Percentiles rank a stretch among this genome's conserved stretches.
These are phyloP conservation scores for Solanum ossicruentum DNA, from an alignment of 257 asterid genomes.

Conservation along the genomic window DNA sequence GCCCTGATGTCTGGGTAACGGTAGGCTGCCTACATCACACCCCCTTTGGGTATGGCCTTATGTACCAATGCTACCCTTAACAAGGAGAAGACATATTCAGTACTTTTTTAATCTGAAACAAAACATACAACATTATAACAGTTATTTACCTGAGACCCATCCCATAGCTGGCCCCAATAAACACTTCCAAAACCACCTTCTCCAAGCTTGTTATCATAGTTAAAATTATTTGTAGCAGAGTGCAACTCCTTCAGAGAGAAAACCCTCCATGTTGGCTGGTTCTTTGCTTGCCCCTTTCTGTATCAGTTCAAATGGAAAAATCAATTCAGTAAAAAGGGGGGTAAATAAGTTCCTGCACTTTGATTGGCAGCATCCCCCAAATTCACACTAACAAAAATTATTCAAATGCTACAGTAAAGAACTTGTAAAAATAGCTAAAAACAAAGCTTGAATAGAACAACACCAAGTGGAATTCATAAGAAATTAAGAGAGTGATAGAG, in stretches of 20 bases:
- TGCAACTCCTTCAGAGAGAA: constrained; percentile 91
- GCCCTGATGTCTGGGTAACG: background rate
- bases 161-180: constrained; percentile 99
- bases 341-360: background rate
- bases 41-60: background rate
- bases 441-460: background rate
- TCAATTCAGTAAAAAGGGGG: background rate
- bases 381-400: background rate
- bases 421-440: background rate
- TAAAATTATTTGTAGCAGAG: constrained; percentile 84
- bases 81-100: too few relatives aligned
- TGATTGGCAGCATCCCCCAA: background rate
- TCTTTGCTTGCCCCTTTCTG: constrained; percentile 48
- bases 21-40: background rate
- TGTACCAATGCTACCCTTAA: background rate
- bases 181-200: constrained; percentile 99
- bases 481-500: background rate
- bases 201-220: constrained; percentile 97
- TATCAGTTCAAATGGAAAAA: background rate
- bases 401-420: background rate
- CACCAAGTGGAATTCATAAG: constrained; percentile 3
- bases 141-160: constrained; percentile 80
- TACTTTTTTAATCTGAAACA: background rate
- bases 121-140: background rate
- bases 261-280: constrained; percentile 71